Percentiles rank a stretch among this genome's conserved stretches.
phyloP scores from a whole-genome alignment of 768 basidiomycete species.

The Flagelloscypha sp. region DNA sequence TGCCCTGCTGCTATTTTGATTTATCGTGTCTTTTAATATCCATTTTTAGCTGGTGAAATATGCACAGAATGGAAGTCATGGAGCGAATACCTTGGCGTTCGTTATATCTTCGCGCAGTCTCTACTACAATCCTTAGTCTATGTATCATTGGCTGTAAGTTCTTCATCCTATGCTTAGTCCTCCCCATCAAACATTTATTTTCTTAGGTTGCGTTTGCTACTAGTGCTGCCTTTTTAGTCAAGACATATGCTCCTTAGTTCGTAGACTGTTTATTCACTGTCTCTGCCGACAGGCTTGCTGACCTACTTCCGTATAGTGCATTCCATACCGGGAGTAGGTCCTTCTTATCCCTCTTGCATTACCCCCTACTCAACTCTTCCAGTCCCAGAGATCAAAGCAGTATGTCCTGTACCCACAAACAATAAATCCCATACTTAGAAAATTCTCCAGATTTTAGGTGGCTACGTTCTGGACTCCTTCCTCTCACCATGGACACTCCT shows the following conservation, averaged over 20 bases:
- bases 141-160: constrained; percentile 52
- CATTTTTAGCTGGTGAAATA: constrained; percentile 48
- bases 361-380: constrained; percentile 3
- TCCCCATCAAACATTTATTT: constrained; percentile 4
- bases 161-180: background rate
- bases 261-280: too few species aligned
- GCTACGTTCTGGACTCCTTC: constrained; percentile 82
- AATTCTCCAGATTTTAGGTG: constrained; percentile 55
- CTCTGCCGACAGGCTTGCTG: too few species aligned
- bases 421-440: background rate
- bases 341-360: constrained; percentile 1
- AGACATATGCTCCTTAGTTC: constrained; percentile 68
- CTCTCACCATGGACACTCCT: constrained; percentile 81
- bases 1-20: constrained; percentile 7
- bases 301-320: too few species aligned
- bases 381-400: constrained; percentile 79
- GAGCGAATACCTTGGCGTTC: constrained; percentile 50
- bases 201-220: constrained; percentile 51
- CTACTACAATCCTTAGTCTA: constrained; percentile 60
- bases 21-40: constrained; percentile 5
- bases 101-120: constrained; percentile 50
- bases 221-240: constrained; percentile 55
- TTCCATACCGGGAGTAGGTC: constrained; percentile 74
- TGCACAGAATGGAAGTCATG: constrained; percentile 63
- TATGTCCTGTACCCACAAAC: constrained; percentile 22